Evolutionary conservation across 768 basidiomycete species (phyloP), one percentile per base, ranked within the genome.

Genomic region (Phaffia tasmanica): DNA sequence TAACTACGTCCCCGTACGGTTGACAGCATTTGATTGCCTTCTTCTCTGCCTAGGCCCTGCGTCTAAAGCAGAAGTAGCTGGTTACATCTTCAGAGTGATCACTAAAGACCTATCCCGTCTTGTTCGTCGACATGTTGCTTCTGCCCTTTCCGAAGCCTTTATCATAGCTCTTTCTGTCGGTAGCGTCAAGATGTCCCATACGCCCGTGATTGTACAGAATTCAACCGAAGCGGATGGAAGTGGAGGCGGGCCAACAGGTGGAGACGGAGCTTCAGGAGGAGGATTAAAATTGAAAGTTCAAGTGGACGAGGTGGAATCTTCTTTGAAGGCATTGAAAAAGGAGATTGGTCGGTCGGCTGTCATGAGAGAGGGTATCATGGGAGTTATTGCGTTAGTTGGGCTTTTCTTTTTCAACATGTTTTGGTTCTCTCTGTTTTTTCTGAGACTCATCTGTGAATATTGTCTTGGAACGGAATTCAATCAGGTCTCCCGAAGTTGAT

Each of bases 1-100:
- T 50, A 95, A 97, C 74, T 91, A 87, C 72, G 86, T 86, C 2
- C 86, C 89, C 73, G 88, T 99, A 55, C 86, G 95, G 56, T 82
- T 90, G 55, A 85, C 88, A 4, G 94, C 95, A 3, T 95, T 99
- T 71, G 95, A 99, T 76, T 88, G 89, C 46, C 81, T 98, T 14
- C 72, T 81, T 9, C 65, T 75, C 86, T 94, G 80, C 78, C 91
- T 74, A 86, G 86, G 65, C 86, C 90, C 77, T 87, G 91, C 90
- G 86, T 89, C 74, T 81, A 63, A 68, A 85, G 1, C 85, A 85
- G 47, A 82, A 84, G 72, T 84, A 74, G 15, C 69, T 93, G 71
- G 87, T 89, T 97, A 97, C 73, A 80, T 97, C 70, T 81, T 94
- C 58, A 83, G 88, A 14, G 86, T 95, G 65, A 85, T 94, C 79